Evolutionary conservation across 352 stramenopile species (phyloP).

Genomic region (Lagenidium sp.): DNA sequence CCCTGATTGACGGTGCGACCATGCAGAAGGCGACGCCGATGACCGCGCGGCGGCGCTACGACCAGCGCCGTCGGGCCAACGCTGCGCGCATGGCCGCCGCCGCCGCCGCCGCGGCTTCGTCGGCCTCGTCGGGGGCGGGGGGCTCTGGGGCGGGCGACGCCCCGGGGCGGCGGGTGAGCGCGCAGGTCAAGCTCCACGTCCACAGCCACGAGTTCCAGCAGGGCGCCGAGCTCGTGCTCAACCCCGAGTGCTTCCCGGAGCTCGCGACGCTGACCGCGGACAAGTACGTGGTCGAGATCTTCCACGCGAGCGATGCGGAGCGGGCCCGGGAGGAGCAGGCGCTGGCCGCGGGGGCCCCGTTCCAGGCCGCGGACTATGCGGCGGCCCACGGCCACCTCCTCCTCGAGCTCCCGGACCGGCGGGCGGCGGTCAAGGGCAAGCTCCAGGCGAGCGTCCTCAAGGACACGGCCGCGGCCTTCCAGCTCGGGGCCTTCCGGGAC

Average conservation of each 20-base stretch:
- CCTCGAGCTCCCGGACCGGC: constrained; percentile 65
- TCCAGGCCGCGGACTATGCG: constrained; percentile 5
- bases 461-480: constrained; percentile 64
- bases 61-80: neutral
- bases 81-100: too few relatives aligned
- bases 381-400: constrained; percentile 56
- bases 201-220: constrained; percentile 78
- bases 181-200: constrained; percentile 62
- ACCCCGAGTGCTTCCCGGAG: constrained; percentile 72
- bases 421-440: constrained; percentile 56
- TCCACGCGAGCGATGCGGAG: constrained; percentile 36
- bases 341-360: constrained; percentile 10
- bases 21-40: too few relatives aligned
- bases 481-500: constrained; percentile 68
- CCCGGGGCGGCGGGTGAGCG: constrained; percentile 8
- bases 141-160: neutral
- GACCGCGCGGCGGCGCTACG: constrained; percentile 3
- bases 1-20: too few relatives aligned
- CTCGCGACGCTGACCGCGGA: constrained; percentile 54
- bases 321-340: constrained; percentile 18
- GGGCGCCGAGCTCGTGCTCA: constrained; percentile 74
- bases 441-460: constrained; percentile 79
- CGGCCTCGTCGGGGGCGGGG: neutral
- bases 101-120: neutral
- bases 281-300: constrained; percentile 79